Evolutionary conservation across 2,329 filamentous ascomycete genomes (phyloP).

Genomic region (Hypoxylon rubiginosum): DNA sequence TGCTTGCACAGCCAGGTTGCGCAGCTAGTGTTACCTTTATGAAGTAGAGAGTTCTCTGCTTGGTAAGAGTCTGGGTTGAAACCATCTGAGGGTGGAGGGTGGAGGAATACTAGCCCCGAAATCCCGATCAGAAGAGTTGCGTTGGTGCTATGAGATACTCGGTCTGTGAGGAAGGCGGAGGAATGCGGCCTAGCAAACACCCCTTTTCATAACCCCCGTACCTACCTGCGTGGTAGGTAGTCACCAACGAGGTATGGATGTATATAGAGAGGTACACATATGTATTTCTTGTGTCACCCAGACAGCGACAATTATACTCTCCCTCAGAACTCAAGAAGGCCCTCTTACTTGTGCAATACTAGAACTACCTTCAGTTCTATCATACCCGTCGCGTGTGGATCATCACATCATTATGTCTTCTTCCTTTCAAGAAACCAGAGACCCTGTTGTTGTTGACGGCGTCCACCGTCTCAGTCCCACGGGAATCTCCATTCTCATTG

Average conservation of each 20-base stretch:
- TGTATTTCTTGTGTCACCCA: background rate
- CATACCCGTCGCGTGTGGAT: background rate
- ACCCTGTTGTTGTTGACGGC: background rate
- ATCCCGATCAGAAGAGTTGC: background rate
- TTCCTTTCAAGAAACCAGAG: no score
- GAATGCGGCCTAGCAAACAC: background rate
- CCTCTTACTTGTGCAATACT: background rate
- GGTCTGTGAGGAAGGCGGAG: no score
- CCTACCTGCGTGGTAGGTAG: no score
- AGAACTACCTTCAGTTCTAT: background rate
- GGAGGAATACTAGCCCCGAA: background rate
- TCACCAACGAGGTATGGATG: background rate
- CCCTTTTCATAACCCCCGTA: background rate
- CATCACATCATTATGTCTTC: background rate
- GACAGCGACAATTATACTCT: no score
- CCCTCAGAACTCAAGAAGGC: background rate
- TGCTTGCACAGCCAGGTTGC: no score
- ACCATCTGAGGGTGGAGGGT: background rate
- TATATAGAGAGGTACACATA: background rate
- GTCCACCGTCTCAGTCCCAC: conserved; percentile 1
- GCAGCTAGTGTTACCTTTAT: background rate
- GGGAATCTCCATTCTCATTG: conserved; percentile 32
- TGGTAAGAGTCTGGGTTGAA: background rate
- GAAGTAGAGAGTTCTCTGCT: background rate
- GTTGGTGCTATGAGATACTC: no score